Conservation (phyloP, 192 early-diverging fungal species). For the Podochytrium sp. region DNA sequence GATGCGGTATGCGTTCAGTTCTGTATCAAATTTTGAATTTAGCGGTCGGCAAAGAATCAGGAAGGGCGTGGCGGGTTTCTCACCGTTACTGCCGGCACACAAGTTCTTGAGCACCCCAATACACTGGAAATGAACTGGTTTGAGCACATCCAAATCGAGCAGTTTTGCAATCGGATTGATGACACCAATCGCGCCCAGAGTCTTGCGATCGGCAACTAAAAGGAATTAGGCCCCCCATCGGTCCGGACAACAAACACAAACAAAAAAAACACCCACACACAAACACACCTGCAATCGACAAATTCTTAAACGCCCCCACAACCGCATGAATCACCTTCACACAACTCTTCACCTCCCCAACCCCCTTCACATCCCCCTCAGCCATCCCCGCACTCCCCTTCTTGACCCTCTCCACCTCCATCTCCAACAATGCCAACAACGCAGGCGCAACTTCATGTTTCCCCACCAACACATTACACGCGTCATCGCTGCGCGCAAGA, state of each 20-base stretch:
- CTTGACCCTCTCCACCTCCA: conserved; percentile 42
- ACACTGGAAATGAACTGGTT: conserved; percentile 47
- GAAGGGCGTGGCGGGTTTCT: background rate
- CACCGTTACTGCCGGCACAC: conserved; percentile 48
- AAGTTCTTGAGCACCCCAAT: conserved; percentile 57
- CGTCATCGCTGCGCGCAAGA: conserved; percentile 53
- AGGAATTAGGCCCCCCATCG: background rate
- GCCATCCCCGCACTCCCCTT: background rate
- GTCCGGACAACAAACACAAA: conserved; percentile 1
- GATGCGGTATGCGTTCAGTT: conserved; percentile 51
- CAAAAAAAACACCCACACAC: background rate
- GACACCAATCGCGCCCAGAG: conserved; percentile 44
- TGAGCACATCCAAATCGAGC: conserved; percentile 45
- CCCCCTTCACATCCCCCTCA: background rate
- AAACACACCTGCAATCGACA: conserved; percentile 47
- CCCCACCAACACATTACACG: conserved; percentile 41
- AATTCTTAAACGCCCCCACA: conserved; percentile 57
- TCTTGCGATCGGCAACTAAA: conserved; percentile 38
- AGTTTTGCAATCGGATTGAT: conserved; percentile 39
- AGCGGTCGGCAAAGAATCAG: background rate
- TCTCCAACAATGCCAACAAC: conserved; percentile 37
- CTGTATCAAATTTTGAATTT: conserved; percentile 27
- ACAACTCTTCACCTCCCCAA: conserved; percentile 39
- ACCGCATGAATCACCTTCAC: conserved; percentile 60
- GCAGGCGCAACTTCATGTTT: conserved; percentile 38